phyloP scores from a whole-genome alignment of 139 green algal genomes.

The Haematococcus lacustris region DNA sequence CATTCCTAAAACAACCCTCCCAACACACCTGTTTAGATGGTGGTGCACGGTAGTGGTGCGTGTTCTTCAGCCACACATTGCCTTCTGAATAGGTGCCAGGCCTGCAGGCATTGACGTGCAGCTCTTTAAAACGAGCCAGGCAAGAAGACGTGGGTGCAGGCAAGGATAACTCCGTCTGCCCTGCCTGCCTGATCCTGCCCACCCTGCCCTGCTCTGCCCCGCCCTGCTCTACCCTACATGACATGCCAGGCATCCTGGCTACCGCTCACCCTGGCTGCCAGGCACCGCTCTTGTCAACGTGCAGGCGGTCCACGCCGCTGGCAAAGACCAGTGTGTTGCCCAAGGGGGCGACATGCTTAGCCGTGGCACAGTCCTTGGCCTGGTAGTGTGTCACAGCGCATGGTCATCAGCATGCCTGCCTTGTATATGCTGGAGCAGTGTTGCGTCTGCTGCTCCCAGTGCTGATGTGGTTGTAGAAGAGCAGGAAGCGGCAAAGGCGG shows the following conservation, averaged over 20 bases:
- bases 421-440: background rate
- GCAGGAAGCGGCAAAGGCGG: background rate
- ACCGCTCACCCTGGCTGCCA: background rate
- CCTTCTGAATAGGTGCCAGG: slow-evolving; percentile 9
- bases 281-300: background rate
- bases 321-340: background rate
- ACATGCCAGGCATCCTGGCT: no score
- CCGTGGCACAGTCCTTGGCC: no score
- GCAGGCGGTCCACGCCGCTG: background rate
- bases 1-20: no score
- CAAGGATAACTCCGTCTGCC: background rate
- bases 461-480: background rate
- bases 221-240: no score
- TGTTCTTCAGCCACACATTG: slow-evolving; percentile 20
- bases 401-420: background rate
- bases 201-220: background rate
- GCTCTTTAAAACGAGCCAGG: background rate
- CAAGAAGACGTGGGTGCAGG: background rate
- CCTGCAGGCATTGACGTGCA: no score
- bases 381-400: no score
- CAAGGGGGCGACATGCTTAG: background rate
- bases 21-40: no score
- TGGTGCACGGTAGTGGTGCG: slow-evolving; percentile 2
- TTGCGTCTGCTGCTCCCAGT: background rate
- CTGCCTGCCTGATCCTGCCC: no score